A percentile compares a stretch with the other conserved stretches of the same genome.
phyloP scores from a whole-genome alignment of 1,284 basidiomycete genomes.

The Ganoderma boninense region DNA sequence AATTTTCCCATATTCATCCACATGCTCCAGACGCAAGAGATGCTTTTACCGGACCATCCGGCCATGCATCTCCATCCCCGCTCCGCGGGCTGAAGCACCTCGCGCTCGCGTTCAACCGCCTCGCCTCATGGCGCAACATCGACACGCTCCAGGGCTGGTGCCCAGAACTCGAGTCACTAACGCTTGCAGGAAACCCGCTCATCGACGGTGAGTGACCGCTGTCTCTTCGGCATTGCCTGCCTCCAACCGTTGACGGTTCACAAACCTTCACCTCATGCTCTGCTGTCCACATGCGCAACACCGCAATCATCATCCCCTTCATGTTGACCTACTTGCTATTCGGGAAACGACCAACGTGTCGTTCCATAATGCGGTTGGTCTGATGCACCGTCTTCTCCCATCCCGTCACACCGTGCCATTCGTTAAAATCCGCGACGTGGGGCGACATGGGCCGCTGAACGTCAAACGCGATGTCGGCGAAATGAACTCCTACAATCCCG shows the following conservation, averaged over 20 bases:
- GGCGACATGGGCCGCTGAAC: background rate
- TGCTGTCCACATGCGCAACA: background rate
- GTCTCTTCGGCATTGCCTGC: background rate
- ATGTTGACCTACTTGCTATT: background rate
- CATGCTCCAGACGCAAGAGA: background rate
- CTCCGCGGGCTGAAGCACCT: conserved; percentile 55
- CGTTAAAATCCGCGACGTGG: background rate
- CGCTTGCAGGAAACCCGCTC: conserved; percentile 69
- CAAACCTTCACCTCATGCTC: background rate
- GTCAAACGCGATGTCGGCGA: background rate
- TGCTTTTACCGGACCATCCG: background rate
- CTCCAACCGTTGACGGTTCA: background rate
- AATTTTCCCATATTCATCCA: conserved; percentile 54
- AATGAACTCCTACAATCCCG: background rate
- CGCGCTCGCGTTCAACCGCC: conserved; percentile 68
- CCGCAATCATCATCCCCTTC: background rate
- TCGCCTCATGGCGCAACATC: conserved; percentile 73
- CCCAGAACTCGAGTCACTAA: conserved; percentile 66
- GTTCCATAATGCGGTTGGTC: background rate
- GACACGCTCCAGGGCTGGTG: conserved; percentile 76
- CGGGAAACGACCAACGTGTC: background rate
- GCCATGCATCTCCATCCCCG: conserved; percentile 35
- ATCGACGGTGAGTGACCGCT: conserved; percentile 53
- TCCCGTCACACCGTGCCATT: conserved; percentile 12
- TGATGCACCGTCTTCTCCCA: conserved; percentile 14